Conservation (phyloP, 2,329 filamentous ascomycete genomes). For the Phaeoacremonium minimum region DNA sequence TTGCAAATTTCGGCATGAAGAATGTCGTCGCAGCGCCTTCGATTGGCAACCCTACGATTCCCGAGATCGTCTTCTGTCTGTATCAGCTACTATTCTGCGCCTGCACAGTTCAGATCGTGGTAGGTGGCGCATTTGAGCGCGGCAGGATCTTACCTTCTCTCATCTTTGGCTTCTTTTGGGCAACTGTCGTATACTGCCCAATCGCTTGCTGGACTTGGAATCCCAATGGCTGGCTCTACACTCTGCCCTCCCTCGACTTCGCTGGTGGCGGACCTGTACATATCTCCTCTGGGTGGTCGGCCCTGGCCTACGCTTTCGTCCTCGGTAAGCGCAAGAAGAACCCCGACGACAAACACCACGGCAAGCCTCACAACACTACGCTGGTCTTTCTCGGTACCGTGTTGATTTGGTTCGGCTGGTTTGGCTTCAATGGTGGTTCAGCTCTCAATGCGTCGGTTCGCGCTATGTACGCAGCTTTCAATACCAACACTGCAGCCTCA, state of each 20-base stretch:
- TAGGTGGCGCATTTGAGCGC: constrained; percentile 54
- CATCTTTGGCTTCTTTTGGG: constrained; percentile 52
- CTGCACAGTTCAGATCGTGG: constrained; percentile 59
- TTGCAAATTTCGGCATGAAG: constrained; percentile 58
- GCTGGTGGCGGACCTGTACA: constrained; percentile 62
- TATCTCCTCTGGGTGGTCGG: constrained; percentile 58
- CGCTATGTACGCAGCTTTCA: constrained; percentile 50
- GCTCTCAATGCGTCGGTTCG: constrained; percentile 48
- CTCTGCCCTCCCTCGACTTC: constrained; percentile 56
- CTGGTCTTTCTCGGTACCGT: constrained; percentile 61
- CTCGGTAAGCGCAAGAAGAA: constrained; percentile 53
- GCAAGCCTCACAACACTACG: constrained; percentile 58
- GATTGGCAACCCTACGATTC: constrained; percentile 49
- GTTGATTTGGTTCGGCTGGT: constrained; percentile 62
- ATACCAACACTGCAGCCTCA: constrained; percentile 54
- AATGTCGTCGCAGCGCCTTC: constrained; percentile 58
- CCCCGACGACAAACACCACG: constrained; percentile 39
- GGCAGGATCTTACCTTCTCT: constrained; percentile 51
- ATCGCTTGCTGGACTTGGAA: constrained; percentile 68
- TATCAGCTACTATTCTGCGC: constrained; percentile 62
- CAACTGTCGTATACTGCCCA: constrained; percentile 60
- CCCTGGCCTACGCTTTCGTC: constrained; percentile 59
- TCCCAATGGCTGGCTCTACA: constrained; percentile 59
- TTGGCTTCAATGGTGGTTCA: constrained; percentile 47
- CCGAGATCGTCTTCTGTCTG: constrained; percentile 63